Percentiles rank a stretch among this genome's conserved stretches.
These are phyloP conservation scores for Podosphaera fusca DNA, from an alignment of 2,329 filamentous ascomycete genomes.

Conservation along the genomic window DNA sequence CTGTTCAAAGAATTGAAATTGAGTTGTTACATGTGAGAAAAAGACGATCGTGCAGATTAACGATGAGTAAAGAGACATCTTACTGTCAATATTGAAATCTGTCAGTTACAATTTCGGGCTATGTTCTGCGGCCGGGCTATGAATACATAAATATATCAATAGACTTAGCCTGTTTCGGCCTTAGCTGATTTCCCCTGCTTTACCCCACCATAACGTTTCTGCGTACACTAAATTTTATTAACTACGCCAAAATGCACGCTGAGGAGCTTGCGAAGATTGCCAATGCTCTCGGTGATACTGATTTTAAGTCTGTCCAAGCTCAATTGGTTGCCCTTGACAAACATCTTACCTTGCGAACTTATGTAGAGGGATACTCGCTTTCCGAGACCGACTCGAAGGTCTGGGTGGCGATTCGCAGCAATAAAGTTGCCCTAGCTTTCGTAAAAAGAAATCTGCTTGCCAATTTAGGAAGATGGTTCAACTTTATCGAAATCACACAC, in stretches of 20 bases:
- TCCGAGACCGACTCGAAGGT: slow-evolving; percentile 58
- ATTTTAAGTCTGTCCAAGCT: slow-evolving; percentile 66
- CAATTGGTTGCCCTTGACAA: slow-evolving; percentile 59
- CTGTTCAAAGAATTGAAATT: slow-evolving; percentile 96
- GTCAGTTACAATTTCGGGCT: background rate
- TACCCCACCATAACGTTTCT: background rate
- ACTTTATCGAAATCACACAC: slow-evolving; percentile 59
- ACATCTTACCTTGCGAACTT: slow-evolving; percentile 67
- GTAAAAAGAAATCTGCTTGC: slow-evolving; percentile 55
- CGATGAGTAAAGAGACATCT: background rate
- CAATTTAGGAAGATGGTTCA: slow-evolving; percentile 72
- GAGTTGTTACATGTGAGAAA: slow-evolving; percentile 37
- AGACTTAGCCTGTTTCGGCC: background rate
- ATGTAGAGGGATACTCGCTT: slow-evolving; percentile 60
- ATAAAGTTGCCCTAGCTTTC: slow-evolving; percentile 62
- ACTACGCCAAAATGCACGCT: slow-evolving; percentile 26
- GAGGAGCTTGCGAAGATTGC: slow-evolving; percentile 30
- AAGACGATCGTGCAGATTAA: slow-evolving; percentile 31
- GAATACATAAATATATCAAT: background rate
- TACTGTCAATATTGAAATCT: background rate
- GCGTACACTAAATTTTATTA: too few species aligned
- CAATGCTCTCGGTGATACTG: slow-evolving; percentile 29
- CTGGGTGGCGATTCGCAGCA: slow-evolving; percentile 63
- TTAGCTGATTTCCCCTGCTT: background rate
- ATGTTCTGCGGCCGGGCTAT: background rate